phyloP scores from a whole-genome alignment of 116 monocot genomes.

The Cymodocea nodosa region DNA sequence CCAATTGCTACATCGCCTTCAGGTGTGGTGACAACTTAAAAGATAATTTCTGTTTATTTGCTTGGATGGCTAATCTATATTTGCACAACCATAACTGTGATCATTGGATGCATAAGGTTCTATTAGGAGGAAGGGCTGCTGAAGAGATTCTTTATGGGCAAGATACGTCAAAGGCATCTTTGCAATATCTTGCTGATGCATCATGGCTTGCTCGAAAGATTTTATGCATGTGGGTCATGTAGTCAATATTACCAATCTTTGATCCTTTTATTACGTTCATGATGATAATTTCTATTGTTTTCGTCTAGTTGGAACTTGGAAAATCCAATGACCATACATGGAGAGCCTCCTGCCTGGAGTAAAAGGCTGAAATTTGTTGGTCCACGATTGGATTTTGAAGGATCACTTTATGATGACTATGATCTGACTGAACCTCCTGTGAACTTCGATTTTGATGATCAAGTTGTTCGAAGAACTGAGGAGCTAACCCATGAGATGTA shows the following conservation, averaged over 20 bases:
- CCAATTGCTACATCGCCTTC: conserved; percentile 79
- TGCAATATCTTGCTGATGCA: conserved; percentile 73
- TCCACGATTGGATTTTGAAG: conserved; percentile 77
- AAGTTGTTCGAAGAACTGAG: conserved; percentile 50
- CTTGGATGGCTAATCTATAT: background rate
- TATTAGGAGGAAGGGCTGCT: conserved; percentile 77
- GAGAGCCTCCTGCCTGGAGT: conserved; percentile 71
- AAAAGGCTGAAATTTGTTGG: conserved; percentile 51
- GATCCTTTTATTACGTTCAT: background rate
- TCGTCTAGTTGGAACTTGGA: conserved; percentile 72
- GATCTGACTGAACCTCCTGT: conserved; percentile 46
- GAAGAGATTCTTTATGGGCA: conserved; percentile 78
- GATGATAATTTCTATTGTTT: background rate
- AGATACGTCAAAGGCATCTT: conserved; percentile 71
- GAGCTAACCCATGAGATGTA: conserved; percentile 52
- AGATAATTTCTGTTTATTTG: background rate
- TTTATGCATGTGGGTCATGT: conserved; percentile 35
- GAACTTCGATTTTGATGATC: conserved; percentile 64
- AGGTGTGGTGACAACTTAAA: conserved; percentile 16
- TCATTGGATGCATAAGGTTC: conserved; percentile 27
- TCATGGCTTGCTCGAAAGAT: conserved; percentile 90
- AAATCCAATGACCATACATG: conserved; percentile 80
- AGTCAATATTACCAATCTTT: background rate
- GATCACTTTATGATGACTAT: conserved; percentile 69
- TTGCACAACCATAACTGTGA: background rate